Percentiles rank a stretch among this genome's conserved stretches.
Evolutionary conservation across 805 yeast genomes (phyloP).

Genomic region (Saccharomycopsis synnaedendra): DNA sequence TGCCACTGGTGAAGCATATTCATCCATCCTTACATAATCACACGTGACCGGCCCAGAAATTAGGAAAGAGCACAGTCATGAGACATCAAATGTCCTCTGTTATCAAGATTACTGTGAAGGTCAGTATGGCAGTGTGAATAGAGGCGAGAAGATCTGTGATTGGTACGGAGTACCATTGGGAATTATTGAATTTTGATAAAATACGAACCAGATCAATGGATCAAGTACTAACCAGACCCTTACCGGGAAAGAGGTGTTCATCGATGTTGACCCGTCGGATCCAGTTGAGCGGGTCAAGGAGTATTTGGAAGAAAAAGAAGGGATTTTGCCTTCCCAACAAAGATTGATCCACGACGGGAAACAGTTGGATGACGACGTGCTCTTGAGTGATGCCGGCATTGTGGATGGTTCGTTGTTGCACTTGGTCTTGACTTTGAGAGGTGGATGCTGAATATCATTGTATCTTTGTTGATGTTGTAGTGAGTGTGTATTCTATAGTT

Average conservation of each 20-base stretch:
- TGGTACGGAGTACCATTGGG: no score
- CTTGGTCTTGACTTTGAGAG: slow-evolving; percentile 84
- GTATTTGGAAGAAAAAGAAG: slow-evolving; percentile 89
- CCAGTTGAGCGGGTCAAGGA: slow-evolving; percentile 69
- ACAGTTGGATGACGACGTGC: slow-evolving; percentile 74
- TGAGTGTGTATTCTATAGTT: no score
- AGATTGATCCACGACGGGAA: slow-evolving; percentile 83
- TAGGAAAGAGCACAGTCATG: no score
- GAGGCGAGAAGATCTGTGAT: no score
- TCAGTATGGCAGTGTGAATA: no score
- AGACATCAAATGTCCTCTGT: no score
- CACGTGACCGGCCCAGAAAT: no score
- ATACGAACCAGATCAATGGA: no score
- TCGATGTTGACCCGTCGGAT: slow-evolving; percentile 24
- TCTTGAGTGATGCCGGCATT: slow-evolving; percentile 63
- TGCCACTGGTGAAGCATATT: no score
- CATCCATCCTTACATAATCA: no score
- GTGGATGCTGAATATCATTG: slow-evolving; percentile 37
- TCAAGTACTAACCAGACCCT: slow-evolving; percentile 16
- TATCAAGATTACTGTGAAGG: no score
- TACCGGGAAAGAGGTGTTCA: slow-evolving; percentile 26
- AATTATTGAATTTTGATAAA: no score
- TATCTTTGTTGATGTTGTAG: not conserved
- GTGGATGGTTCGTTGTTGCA: slow-evolving; percentile 82
- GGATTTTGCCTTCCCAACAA: slow-evolving; percentile 95